Evolutionary conservation across 768 basidiomycete species (phyloP), one percentile per base, ranked within the genome.

Genomic region (Auricularia heimuer): DNA sequence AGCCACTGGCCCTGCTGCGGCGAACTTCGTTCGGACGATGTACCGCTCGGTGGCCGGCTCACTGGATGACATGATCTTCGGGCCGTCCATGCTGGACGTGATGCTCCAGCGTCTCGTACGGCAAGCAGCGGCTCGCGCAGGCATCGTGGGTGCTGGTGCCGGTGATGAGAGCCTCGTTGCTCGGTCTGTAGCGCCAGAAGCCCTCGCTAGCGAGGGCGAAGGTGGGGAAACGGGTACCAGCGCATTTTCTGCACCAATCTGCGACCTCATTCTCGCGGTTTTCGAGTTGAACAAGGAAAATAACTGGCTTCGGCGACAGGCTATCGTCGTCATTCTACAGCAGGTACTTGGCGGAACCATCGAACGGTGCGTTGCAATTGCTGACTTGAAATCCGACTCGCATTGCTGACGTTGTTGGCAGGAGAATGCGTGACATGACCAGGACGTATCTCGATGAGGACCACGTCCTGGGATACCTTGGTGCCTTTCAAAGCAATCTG

Each of bases 21-120:
- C 56, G 4, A 60, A 35, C 64, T 80, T 97, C 44, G 91, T 98
- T 63, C 87, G 88, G 64, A 89, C 86, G 29, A 83, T 99, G 65
- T 98, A 96, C 73, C 87, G 89, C 36, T 92, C 93, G 33, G 91
- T 99, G 58, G 85, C 96, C 4, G 91, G 92, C 68, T 94, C 94
- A 73, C 88, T 98, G 70, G 97, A 99, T 74, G 97, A 98, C 74
- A 92, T 97, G 83, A 88, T 96, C 76, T 93, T 96, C 68, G 94
- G 92, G 2, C 95, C 91, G 2, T 94, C 93, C 0, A 94, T 97
- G 92, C 77, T 98, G 54, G 94, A 98, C 72, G 89, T 95, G 56
- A 90, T 96, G 82, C 92, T 96, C 54, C 89, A 92, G 70, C 86
- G 94, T 2, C 83, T 98, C 18, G 92, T 89, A 0, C 84, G 87